Evolutionary conservation across 2,329 filamentous ascomycete species (phyloP), one percentile per base, ranked within the genome.

Genomic region (Penicillium sp.): DNA sequence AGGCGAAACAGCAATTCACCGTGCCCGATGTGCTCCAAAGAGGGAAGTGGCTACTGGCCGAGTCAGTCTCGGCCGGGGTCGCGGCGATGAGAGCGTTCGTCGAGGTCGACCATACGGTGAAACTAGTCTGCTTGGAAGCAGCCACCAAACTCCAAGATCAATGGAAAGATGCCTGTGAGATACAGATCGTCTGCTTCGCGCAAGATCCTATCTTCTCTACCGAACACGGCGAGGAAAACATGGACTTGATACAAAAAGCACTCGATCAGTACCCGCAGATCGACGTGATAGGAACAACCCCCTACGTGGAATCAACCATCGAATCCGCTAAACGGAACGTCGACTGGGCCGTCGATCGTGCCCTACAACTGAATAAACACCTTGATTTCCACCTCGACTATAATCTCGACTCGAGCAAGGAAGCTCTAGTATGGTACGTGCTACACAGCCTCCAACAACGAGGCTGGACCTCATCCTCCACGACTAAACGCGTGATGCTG

Each of bases 301-400:
- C 89, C 0, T 92, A 92, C 68, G 89, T 91, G 1, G 90, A 92
- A 73, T 72, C 78, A 5, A 80, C 80, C 28, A 69, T 78, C 22
- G 73, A 76, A 10, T 81, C 81, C 7, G 81, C 83, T 62, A 78
- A 82, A 56, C 71, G 73, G 53, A 92, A 91, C 68, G 84, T 91
- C 19, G 78, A 83, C 19, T 91, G 87, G 86, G 86, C 89, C 17
- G 78, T 89, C 42, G 76, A 81, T 1, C 79, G 82, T 26, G 87
- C 87, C 1, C 71, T 88, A 40, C 64, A 76, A 24, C 71, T 81
- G 42, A 70, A 74, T 1, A 81, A 88, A 55, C 86, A 90, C 71
- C 75, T 92, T 5, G 89, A 92, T 69, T 86, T 91, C 50, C 90
- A 92, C 71, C 80, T 92, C 6, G 90, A 92, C 73, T 91, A 92